Base-by-base conservation (phyloP, 2,329 filamentous ascomycete species). In the Phymatotrichopsis omnivora region DNA sequence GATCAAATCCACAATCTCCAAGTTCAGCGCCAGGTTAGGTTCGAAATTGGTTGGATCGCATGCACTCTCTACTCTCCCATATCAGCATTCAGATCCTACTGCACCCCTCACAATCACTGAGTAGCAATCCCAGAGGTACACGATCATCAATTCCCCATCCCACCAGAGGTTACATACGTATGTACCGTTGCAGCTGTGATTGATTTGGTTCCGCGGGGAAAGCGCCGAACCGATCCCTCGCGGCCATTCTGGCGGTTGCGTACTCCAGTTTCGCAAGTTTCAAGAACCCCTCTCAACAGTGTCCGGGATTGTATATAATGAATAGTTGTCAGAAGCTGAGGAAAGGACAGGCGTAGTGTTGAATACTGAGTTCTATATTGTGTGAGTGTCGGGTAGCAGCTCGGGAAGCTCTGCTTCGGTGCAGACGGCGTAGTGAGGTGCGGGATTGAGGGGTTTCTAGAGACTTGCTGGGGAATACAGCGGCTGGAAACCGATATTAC, bases 11-110 rank as follows among this genome's bases (percentile, higher is more conserved):
- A 86, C 73, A 60, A 98, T 93, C 72, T 98, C 91, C 63, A 98
- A 83, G 62, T 91, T 93, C 54, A 98, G 71, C 47, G 87, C 91
- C 44, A 98, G 80, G 63, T 98, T 96, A 53, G 91, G 89, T 70
- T 98, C 91, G 70, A 86, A 95, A 69, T 96, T 95, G 64, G 93
- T 84, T 40, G 91, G 85, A 60, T 91, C 93, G 70, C 91, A 96
- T 56, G 91, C 89, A 68, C 87, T 87, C 64, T 91, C 74, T 77
- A 48, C n/a, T n/a, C n/a, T n/a, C 31, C 35, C 31, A 27, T 5
- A 14, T 33, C 19, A 41, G 39, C 29, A 16, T 49, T 25, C 35
- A 31, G 37, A 34, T 41, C 57, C 27, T 58, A 53, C 42, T 42
- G 31, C 36, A 49, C 47, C 23, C 25, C 17, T 37, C 38, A n/a